Evolutionary conservation across 768 basidiomycete genomes (phyloP).

Genomic region (Podaxis sp.): DNA sequence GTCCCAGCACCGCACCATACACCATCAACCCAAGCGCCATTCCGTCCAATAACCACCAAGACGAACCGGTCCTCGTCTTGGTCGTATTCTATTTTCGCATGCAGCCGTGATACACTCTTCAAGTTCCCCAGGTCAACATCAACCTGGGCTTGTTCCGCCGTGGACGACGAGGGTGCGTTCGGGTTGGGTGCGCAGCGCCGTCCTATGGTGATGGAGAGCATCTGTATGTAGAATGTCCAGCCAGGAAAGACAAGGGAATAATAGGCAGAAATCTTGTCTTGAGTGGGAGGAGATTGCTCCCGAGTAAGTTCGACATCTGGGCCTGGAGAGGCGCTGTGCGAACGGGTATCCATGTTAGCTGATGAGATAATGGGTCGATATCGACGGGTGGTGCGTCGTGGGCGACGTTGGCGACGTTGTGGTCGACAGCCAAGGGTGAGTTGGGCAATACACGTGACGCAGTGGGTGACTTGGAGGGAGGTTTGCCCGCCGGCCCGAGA

Average conservation of each 20-base stretch:
- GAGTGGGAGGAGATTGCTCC: constrained; percentile 35
- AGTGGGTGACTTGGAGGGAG: background rate
- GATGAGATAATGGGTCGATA: constrained; percentile 18
- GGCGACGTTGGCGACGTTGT: constrained; percentile 25
- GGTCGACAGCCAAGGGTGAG: constrained; percentile 26
- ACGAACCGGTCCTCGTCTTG: constrained; percentile 86
- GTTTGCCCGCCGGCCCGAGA: constrained; percentile 3
- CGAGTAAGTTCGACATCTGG: constrained; percentile 25
- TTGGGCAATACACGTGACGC: constrained; percentile 27
- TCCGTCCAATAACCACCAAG: constrained; percentile 89
- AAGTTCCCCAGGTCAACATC: constrained; percentile 93
- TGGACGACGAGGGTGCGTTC: constrained; percentile 51
- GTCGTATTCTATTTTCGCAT: constrained; percentile 94
- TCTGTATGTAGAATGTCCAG: constrained; percentile 97
- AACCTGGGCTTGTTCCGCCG: constrained; percentile 56
- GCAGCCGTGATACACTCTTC: constrained; percentile 96
- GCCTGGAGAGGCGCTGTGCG: constrained; percentile 38
- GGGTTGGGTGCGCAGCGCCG: constrained; percentile 70
- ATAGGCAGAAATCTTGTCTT: constrained; percentile 88
- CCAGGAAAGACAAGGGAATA: constrained; percentile 92
- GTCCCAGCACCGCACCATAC: constrained; percentile 92
- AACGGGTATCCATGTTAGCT: constrained; percentile 39
- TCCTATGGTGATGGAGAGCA: constrained; percentile 91
- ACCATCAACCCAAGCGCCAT: constrained; percentile 98
- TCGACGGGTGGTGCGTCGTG: constrained; percentile 25